Evolutionary conservation across 441 rosid species (phyloP).

Genomic region (Geranium incanum): DNA sequence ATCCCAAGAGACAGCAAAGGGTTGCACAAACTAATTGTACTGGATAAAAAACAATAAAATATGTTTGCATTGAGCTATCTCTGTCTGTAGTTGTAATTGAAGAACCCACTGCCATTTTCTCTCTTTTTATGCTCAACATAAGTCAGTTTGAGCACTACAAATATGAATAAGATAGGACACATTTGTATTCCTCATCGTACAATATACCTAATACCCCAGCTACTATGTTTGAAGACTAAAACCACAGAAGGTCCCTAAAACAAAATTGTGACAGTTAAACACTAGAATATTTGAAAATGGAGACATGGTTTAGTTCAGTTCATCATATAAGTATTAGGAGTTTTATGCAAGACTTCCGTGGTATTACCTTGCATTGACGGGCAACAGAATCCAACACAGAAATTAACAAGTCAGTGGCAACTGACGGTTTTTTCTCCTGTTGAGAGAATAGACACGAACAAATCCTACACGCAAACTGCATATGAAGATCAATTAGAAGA

Average conservation of each 20-base stretch:
- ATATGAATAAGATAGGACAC: neutral
- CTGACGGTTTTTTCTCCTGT: conserved; percentile 30
- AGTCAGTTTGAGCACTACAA: neutral
- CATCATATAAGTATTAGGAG: neutral
- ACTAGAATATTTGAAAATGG: neutral
- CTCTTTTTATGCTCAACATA: neutral
- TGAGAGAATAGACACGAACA: conserved; percentile 48
- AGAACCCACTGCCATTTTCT: neutral
- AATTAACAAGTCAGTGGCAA: conserved; percentile 34
- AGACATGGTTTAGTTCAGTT: neutral
- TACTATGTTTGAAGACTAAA: neutral
- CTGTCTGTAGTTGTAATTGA: neutral
- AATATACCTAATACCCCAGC: neutral
- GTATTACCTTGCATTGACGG: conserved; percentile 55
- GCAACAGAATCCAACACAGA: conserved; percentile 39
- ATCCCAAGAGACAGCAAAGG: neutral
- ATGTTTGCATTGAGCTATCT: neutral
- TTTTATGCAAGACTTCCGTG: neutral
- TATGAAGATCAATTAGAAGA: conserved; percentile 21
- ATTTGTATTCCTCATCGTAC: neutral
- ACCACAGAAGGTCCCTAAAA: neutral
- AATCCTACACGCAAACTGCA: conserved; percentile 63
- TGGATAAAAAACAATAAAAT: neutral
- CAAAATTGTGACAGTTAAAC: neutral
- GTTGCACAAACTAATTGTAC: neutral